These are phyloP conservation scores for Penicillium sp. DNA, from an alignment of 2,329 filamentous ascomycete species.

Conservation along the genomic window DNA sequence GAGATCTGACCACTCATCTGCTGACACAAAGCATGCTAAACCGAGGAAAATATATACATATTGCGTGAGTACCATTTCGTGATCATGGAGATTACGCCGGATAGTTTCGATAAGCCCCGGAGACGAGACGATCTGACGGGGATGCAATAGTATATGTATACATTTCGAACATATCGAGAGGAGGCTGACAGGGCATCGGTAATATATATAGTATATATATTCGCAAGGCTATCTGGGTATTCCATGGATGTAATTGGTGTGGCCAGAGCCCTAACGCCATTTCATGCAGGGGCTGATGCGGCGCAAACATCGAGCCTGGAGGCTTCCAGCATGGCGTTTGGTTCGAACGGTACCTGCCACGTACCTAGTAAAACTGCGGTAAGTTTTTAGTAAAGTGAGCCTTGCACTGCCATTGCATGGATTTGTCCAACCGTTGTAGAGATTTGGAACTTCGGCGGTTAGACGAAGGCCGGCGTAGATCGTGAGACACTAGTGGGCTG, in stretches of 20 bases:
- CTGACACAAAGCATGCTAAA: slow-evolving; percentile 20
- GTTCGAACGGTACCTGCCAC: not conserved
- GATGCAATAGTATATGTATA: not conserved
- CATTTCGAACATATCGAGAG: not conserved
- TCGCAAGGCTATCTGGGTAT: not conserved
- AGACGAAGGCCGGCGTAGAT: not conserved
- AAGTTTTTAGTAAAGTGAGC: not conserved
- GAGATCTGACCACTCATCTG: slow-evolving; percentile 35
- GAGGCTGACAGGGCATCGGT: not conserved
- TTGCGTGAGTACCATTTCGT: not conserved
- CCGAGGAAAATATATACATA: slow-evolving; percentile 14
- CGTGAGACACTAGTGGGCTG: not conserved
- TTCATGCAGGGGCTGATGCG: not conserved
- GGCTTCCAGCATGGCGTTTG: not conserved
- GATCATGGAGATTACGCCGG: not conserved
- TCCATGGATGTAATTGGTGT: not conserved
- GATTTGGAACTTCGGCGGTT: not conserved
- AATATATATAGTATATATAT: not conserved
- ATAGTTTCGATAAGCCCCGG: not conserved
- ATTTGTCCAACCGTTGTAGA: not conserved
- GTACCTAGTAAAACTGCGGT: not conserved
- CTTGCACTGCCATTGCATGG: slow-evolving; percentile 8
- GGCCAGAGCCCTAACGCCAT: not conserved
- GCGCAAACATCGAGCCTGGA: not conserved
- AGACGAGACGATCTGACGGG: not conserved